These are phyloP conservation scores for Sporothrix schenckii DNA, from an alignment of 2,329 filamentous ascomycete genomes.

Conservation along the genomic window DNA sequence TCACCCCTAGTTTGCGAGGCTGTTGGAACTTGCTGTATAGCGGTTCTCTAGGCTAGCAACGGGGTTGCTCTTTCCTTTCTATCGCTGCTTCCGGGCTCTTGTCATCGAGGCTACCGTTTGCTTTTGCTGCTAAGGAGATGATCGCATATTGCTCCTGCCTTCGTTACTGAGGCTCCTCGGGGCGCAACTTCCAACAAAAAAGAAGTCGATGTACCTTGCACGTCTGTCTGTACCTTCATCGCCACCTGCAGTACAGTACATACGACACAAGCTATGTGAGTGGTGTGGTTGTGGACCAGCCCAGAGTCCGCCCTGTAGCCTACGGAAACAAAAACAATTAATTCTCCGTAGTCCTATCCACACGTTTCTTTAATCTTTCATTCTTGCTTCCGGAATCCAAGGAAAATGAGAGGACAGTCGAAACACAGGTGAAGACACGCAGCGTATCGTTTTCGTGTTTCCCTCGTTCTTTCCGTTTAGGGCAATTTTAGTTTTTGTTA, in stretches of 20 bases:
- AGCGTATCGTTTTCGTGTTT: neutral
- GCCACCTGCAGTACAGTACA: neutral
- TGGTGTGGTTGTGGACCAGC: too few species aligned
- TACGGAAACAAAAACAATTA: neutral
- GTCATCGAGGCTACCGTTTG: neutral
- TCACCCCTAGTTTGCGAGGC: neutral
- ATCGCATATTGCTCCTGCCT: neutral
- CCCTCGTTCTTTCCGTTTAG: conserved; percentile 21
- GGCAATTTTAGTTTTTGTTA: conserved; percentile 22
- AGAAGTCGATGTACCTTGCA: conserved; percentile 6
- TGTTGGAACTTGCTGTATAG: neutral
- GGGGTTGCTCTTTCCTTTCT: neutral
- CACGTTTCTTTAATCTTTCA: neutral
- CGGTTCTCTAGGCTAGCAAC: neutral
- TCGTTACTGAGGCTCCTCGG: neutral
- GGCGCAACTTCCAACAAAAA: conserved; percentile 1
- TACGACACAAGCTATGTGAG: neutral
- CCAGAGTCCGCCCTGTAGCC: conserved; percentile 5
- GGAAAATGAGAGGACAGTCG: neutral
- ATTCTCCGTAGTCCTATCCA: neutral
- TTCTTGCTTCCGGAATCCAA: neutral
- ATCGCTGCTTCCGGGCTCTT: neutral
- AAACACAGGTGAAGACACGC: neutral
- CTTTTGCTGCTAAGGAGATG: neutral
- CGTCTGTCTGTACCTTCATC: conserved; percentile 8